Conservation (phyloP, 345 rosid species). For the Brassica nigra region DNA sequence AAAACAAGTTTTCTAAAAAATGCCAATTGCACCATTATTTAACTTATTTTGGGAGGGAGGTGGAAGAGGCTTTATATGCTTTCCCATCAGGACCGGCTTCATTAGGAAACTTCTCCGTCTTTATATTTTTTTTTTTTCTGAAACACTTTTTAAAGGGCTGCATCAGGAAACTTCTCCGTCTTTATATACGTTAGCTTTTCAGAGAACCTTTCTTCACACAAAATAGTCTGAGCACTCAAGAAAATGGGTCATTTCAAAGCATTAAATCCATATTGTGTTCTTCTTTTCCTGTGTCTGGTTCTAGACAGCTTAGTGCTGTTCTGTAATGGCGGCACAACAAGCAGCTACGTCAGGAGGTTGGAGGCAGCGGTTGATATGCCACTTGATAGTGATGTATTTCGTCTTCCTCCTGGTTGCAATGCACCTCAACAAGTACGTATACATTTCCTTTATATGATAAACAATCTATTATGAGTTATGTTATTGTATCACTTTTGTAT, state of each 20-base stretch:
- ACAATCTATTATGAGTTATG: background rate
- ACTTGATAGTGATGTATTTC: conserved; percentile 69
- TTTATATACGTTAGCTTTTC: background rate
- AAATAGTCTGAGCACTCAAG: background rate
- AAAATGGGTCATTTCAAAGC: conserved; percentile 19
- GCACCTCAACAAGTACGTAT: conserved; percentile 82
- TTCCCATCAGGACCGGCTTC: background rate
- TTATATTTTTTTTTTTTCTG: no score
- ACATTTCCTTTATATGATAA: background rate
- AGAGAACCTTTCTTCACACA: background rate
- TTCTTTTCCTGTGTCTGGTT: conserved; percentile 42
- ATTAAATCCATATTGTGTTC: conserved; percentile 2
- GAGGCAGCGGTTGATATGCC: conserved; percentile 71
- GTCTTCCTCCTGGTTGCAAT: conserved; percentile 70
- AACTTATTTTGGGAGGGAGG: background rate
- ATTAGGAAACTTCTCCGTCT: background rate
- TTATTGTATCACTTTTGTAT: background rate
- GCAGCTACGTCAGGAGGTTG: conserved; percentile 56
- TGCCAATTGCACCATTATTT: background rate
- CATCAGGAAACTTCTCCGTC: background rate
- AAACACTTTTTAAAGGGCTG: background rate
- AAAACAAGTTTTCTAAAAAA: no score
- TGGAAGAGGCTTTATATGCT: background rate
- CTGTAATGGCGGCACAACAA: conserved; percentile 70
- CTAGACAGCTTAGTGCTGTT: conserved; percentile 41